Percentiles rank a stretch among this genome's conserved stretches.
These are phyloP conservation scores for Blastobotrys mokoenaii DNA, from an alignment of 805 yeast genomes.

Conservation along the genomic window DNA sequence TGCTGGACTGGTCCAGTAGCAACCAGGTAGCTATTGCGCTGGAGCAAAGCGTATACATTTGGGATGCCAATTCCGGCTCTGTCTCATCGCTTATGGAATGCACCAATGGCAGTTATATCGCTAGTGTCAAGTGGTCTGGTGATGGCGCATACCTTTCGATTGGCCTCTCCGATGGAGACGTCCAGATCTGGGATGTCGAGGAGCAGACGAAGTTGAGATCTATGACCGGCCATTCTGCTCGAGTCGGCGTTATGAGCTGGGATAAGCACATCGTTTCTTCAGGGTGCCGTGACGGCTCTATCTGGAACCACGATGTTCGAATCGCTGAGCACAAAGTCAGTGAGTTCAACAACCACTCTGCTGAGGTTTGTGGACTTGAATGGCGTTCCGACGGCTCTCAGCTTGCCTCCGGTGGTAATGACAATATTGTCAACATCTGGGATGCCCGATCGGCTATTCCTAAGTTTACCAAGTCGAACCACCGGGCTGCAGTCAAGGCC, in stretches of 20 bases:
- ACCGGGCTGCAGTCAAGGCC: constrained; percentile 93
- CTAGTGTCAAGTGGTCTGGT: constrained; percentile 83
- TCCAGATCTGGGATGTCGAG: constrained; percentile 93
- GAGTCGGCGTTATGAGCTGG: constrained; percentile 86
- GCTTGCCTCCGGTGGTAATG: constrained; percentile 90
- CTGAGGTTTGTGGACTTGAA: constrained; percentile 87
- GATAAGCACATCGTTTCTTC: constrained; percentile 67
- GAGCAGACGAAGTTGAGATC: constrained; percentile 66
- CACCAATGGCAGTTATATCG: constrained; percentile 37
- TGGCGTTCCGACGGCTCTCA: constrained; percentile 81
- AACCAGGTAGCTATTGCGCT: constrained; percentile 84
- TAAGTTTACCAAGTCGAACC: constrained; percentile 65
- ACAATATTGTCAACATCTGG: constrained; percentile 88
- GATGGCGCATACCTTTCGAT: constrained; percentile 82
- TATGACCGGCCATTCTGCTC: constrained; percentile 62
- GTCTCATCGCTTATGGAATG: constrained; percentile 60
- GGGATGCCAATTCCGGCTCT: constrained; percentile 82
- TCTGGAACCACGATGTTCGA: constrained; percentile 86
- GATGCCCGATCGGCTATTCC: constrained; percentile 69
- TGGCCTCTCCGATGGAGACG: constrained; percentile 72
- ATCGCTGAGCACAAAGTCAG: constrained; percentile 65
- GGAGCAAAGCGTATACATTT: constrained; percentile 73
- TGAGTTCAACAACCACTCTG: constrained; percentile 58
- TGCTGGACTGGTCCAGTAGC: constrained; percentile 78
- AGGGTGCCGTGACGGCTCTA: constrained; percentile 82